Evolutionary conservation across 352 stramenopile species (phyloP), one percentile per base, ranked within the genome.

Genomic region (Peronospora farinosa): DNA sequence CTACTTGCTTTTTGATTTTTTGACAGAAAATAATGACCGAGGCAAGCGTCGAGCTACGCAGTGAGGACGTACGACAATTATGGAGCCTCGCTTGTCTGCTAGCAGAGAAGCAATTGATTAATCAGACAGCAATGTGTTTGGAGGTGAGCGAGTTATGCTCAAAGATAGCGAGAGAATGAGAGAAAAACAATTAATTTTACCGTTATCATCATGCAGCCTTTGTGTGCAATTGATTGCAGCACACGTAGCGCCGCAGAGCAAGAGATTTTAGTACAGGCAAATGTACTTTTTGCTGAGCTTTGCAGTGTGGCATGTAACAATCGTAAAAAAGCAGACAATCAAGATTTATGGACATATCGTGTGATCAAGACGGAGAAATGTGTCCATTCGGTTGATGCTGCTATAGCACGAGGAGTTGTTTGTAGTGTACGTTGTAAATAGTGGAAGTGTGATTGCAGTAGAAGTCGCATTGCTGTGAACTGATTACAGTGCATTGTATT

Each of bases 21-120:
- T 37, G 10, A 37, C 5, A 16, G 13, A 12, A 3, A 37, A 40
- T 47, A 54, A 66, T 70, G 59, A 40, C 28, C 15, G 33, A 33
- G 31, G 11, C 19, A 10, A 55, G 23, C 12, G 45, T 42, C 17
- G 57, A 67, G 40, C 44, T 63, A 47, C 32, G 40, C 15, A 41
- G 40, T 12, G 60, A 59, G 40, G 67, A 76, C 36, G 43, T 75
- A 49, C 51, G 54, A 55, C 72, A 85, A 52, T 55, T 91, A 10
- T 91, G 80, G 80, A 70, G 48, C 46, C 64, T 91, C 23, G 73
- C 73, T n/a, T 66, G 64, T 23, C 36, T 78, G 19, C 44, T 88
- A 4, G 43, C 55, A 8, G 45, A 74, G 28, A 62, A 80, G 44
- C 32, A 78, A 9, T 60, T 81, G 33, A 48, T 47, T 12, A 39